These are phyloP conservation scores for Penicillium decumbens DNA, from an alignment of 2,329 filamentous ascomycete genomes.

Conservation along the genomic window DNA sequence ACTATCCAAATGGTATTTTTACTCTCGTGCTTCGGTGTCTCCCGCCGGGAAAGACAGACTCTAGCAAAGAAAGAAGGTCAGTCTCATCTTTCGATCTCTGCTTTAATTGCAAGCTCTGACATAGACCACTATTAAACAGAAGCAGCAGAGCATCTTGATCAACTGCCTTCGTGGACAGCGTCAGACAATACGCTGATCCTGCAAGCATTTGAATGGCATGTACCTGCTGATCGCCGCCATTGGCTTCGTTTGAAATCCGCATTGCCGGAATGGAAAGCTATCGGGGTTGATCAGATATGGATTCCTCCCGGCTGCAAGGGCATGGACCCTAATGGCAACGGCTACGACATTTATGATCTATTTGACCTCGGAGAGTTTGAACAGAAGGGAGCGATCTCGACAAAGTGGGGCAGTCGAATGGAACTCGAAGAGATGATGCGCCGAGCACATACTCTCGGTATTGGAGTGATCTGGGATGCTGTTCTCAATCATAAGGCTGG, in stretches of 20 bases:
- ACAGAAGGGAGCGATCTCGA: constrained; percentile 59
- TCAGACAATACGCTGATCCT: constrained; percentile 52
- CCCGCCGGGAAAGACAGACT: constrained; percentile 1
- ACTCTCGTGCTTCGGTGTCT: constrained; percentile 6
- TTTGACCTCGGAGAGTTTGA: constrained; percentile 69
- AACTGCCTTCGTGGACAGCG: constrained; percentile 30
- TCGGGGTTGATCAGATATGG: constrained; percentile 62
- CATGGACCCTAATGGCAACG: constrained; percentile 57
- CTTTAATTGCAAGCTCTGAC: background rate
- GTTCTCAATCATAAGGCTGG: constrained; percentile 70
- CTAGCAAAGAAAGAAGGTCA: constrained; percentile 11
- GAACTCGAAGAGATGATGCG: constrained; percentile 54
- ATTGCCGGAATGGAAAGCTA: constrained; percentile 52
- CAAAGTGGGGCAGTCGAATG: constrained; percentile 65
- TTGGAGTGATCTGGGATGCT: constrained; percentile 64
- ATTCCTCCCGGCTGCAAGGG: constrained; percentile 69
- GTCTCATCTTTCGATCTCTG: background rate
- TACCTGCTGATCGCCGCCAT: constrained; percentile 57
- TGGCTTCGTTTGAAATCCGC: constrained; percentile 55
- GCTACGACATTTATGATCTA: constrained; percentile 66
- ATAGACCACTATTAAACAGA: background rate
- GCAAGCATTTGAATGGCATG: constrained; percentile 70
- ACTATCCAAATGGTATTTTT: constrained; percentile 3
- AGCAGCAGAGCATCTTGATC: constrained; percentile 22
- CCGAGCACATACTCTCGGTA: constrained; percentile 49